These are phyloP conservation scores for Chytridium lagenaria DNA, from an alignment of 371 early-diverging fungal species.

Conservation along the genomic window DNA sequence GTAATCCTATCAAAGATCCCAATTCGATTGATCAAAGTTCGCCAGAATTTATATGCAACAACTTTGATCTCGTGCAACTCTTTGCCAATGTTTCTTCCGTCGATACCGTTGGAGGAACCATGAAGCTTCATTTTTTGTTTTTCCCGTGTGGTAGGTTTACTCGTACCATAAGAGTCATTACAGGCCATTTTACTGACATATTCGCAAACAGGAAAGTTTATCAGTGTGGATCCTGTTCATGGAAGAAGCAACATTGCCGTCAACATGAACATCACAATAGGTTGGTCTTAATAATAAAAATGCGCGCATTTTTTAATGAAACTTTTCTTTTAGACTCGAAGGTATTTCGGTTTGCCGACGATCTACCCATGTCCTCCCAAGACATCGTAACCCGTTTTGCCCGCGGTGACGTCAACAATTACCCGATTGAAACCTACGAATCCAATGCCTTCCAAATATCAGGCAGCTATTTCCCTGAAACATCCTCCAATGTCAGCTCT, in stretches of 20 bases:
- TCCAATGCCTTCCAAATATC: conserved; percentile 22
- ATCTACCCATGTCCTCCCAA: conserved; percentile 28
- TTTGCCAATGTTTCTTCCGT: conserved; percentile 26
- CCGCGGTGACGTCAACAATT: conserved; percentile 35
- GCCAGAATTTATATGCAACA: conserved; percentile 14
- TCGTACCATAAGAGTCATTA: too few relatives aligned
- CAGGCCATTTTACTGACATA: not conserved
- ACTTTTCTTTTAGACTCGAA: not conserved
- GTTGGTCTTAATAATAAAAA: too few relatives aligned
- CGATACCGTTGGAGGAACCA: not conserved
- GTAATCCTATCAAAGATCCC: not conserved
- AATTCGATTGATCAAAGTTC: not conserved
- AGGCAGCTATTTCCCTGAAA: conserved; percentile 15
- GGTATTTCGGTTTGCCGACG: conserved; percentile 8
- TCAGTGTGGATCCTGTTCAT: conserved; percentile 2
- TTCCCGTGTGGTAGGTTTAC: conserved; percentile 26
- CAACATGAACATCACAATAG: conserved; percentile 32
- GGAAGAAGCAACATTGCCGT: not conserved
- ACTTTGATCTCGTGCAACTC: conserved; percentile 10
- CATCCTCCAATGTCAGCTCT: not conserved
- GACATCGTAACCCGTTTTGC: conserved; percentile 15
- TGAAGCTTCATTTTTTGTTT: conserved; percentile 25
- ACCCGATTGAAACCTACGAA: conserved; percentile 41
- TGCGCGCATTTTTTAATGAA: not conserved
- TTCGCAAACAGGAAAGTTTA: conserved; percentile 8